Evolutionary conservation across 169 alveolate genomes (phyloP).

Genomic region (Amoebophrya sp.): DNA sequence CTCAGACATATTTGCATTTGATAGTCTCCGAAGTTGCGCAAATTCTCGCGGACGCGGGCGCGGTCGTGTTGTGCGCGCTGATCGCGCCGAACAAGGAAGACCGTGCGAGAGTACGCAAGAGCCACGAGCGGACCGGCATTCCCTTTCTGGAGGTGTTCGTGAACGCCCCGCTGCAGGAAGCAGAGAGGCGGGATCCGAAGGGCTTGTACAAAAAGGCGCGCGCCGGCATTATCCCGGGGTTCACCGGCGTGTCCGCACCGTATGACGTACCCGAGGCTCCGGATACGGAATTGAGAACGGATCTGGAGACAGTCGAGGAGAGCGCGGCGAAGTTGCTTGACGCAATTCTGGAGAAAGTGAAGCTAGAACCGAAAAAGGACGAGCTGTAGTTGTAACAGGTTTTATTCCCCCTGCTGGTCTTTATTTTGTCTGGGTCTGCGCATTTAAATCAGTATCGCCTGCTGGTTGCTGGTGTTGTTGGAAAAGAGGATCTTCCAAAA

Average conservation of each 20-base stretch:
- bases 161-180: conserved; percentile 21
- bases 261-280: conserved; percentile 36
- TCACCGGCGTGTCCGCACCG: conserved; percentile 45
- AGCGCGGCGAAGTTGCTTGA: not conserved
- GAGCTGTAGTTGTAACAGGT: too few species aligned
- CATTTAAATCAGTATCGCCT: too few species aligned
- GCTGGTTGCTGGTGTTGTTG: too few species aligned
- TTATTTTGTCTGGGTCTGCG: too few species aligned
- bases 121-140: conserved; percentile 33
- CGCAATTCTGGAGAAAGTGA: not conserved
- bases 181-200: conserved; percentile 36
- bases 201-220: conserved; percentile 44
- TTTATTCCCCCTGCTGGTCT: too few species aligned
- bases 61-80: conserved; percentile 43
- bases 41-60: conserved; percentile 37
- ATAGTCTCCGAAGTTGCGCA: conserved; percentile 35
- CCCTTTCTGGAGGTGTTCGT: conserved; percentile 43
- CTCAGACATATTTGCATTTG: conserved; percentile 25
- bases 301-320: not conserved
- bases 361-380: not conserved
- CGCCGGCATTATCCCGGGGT: conserved; percentile 42
- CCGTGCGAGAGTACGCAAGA: conserved; percentile 41
- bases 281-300: not conserved
- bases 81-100: conserved; percentile 45
- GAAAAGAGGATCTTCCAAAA: too few species aligned